Base-by-base conservation (phyloP, 306 rosid species). In the Cucumis cinereus region DNA sequence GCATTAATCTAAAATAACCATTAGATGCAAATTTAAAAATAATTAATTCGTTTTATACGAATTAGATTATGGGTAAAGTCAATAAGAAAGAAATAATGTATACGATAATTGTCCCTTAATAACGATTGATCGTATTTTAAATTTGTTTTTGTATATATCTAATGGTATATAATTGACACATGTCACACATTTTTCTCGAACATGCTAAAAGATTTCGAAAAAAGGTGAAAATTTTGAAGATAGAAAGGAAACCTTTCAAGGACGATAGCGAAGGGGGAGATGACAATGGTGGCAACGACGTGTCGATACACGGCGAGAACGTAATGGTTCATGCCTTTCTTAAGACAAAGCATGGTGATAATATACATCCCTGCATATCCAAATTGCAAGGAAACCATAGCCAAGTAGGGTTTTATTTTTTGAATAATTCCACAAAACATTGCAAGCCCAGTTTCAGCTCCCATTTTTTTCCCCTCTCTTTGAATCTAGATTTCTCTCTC, bases 311-410 rank as follows among this genome's bases (percentile, higher is more conserved):
- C 96, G 0, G 99, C 90, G 53, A 95, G 91, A 7, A 95, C 83
- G 81, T 87, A 95, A 81, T 95, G 92, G 61, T 90, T 95, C 93
- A 95, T 89, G 40, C 99, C 99, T 76, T 92, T 91, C 54, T 92
- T 95, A 74, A 95, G 84, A 17, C 97, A 90, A 57, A 95, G 89
- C 97, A 95, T 84, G 30, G 97, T 90, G 35, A 95, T 79, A 17
- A 95, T 85, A 20, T 95, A 92, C 99, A 95, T 90, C 26, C 99
- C 99, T 0, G 99, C 80, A 58, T 92, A 95, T 0, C 99, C 99
- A 76, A 95, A 92, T 35, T 95, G 98, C 81, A 95, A 88, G 58
- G 92, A 88, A 54, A 95, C 58, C 77, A 95, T 92, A 22, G 96
- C 98, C 82, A 95, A 86, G 81, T 89, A 92, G 6, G 98, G 99